Conservation (phyloP, 345 rosid genomes). For the Citrus sp. region DNA sequence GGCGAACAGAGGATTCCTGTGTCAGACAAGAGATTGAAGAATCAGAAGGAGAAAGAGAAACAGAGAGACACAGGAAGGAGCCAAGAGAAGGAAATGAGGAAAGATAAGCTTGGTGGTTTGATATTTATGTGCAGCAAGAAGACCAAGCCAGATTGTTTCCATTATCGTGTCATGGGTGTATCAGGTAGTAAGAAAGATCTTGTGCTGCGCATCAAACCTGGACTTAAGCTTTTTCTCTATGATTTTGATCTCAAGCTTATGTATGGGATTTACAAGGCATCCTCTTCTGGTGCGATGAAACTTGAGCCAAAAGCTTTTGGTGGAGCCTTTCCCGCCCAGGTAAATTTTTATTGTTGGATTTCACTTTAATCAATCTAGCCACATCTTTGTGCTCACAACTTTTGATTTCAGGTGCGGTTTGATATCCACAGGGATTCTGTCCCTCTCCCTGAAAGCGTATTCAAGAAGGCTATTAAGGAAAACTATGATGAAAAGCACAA, state of each 20-base stretch:
- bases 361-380: slow-evolving; percentile 5
- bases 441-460: slow-evolving; percentile 72
- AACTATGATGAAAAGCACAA: slow-evolving; percentile 60
- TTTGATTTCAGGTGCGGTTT: slow-evolving; percentile 70
- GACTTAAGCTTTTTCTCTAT: slow-evolving; percentile 80
- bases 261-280: too few relatives aligned
- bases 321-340: slow-evolving; percentile 95
- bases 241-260: slow-evolving; percentile 89
- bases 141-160: slow-evolving; percentile 90
- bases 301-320: slow-evolving; percentile 88
- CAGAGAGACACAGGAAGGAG: slow-evolving; percentile 14
- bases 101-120: slow-evolving; percentile 66
- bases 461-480: slow-evolving; percentile 78
- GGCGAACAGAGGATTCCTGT: background rate
- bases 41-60: slow-evolving; percentile 21
- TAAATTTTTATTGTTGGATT: slow-evolving; percentile 13
- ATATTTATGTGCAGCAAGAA: slow-evolving; percentile 92
- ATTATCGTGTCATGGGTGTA: slow-evolving; percentile 76
- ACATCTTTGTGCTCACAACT: slow-evolving; percentile 10
- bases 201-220: slow-evolving; percentile 63
- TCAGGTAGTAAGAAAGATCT: slow-evolving; percentile 51
- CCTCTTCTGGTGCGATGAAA: slow-evolving; percentile 77
- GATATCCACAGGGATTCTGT: slow-evolving; percentile 51
- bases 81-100: slow-evolving; percentile 18
- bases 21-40: slow-evolving; percentile 4